A percentile compares a stretch with the other conserved stretches of the same genome.
phyloP scores from a whole-genome alignment of 2,329 filamentous ascomycete species.

The Diaporthe citrichinensis region DNA sequence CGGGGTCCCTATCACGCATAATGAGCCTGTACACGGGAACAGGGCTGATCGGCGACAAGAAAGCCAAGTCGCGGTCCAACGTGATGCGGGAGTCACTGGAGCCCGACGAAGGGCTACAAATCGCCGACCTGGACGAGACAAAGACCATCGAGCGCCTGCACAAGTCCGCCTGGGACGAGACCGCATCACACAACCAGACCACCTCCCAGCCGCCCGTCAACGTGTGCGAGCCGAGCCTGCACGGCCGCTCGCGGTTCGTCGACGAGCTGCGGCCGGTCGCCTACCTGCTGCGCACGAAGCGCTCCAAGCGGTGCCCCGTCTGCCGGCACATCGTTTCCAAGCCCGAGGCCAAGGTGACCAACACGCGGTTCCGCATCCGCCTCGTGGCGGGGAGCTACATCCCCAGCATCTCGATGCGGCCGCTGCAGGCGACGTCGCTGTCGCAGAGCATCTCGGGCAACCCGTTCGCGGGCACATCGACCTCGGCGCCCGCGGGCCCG shows the following conservation, averaged over 20 bases:
- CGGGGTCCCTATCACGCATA: slow-evolving; percentile 86
- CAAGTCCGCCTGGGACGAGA: slow-evolving; percentile 73
- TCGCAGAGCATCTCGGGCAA: slow-evolving; percentile 42
- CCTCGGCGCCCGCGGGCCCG: slow-evolving; percentile 23
- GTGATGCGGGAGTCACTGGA: slow-evolving; percentile 86
- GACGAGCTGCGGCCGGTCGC: slow-evolving; percentile 86
- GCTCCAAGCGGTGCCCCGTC: slow-evolving; percentile 90
- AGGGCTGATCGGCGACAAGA: slow-evolving; percentile 70
- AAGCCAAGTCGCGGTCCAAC: slow-evolving; percentile 75
- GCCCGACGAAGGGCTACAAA: slow-evolving; percentile 78
- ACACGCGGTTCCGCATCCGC: slow-evolving; percentile 92
- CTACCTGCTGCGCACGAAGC: slow-evolving; percentile 88
- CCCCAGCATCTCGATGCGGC: slow-evolving; percentile 82
- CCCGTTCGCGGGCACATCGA: slow-evolving; percentile 35
- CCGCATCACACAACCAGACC: slow-evolving; percentile 65
- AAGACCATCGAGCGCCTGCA: slow-evolving; percentile 72
- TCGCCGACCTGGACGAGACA: slow-evolving; percentile 74
- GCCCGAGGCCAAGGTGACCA: slow-evolving; percentile 90
- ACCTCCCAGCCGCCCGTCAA: slow-evolving; percentile 56
- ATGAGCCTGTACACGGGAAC: slow-evolving; percentile 89
- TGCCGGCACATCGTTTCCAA: slow-evolving; percentile 97
- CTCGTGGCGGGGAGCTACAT: slow-evolving; percentile 91
- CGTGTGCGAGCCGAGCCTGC: slow-evolving; percentile 60
- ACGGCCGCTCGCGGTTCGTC: slow-evolving; percentile 70
- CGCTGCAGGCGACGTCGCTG: slow-evolving; percentile 58